Conservation (phyloP, 2,329 filamentous ascomycete species). For the Alternaria sp. region DNA sequence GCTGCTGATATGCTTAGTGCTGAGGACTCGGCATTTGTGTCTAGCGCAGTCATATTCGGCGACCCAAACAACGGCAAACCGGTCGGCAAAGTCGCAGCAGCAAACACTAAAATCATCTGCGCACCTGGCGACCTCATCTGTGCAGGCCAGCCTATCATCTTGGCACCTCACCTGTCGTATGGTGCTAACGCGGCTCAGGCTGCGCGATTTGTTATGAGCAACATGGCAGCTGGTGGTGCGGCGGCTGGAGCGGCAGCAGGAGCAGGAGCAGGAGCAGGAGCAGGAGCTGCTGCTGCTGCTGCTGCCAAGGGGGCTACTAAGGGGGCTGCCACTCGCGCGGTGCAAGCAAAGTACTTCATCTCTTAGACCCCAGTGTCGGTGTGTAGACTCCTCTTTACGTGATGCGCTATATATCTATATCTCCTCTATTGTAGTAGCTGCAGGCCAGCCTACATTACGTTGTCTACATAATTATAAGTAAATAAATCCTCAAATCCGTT, state of each 20-base stretch:
- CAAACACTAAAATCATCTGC: slow-evolving; percentile 44
- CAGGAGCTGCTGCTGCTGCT: not conserved
- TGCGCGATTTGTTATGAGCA: slow-evolving; percentile 38
- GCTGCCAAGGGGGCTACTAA: not conserved
- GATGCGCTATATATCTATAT: not conserved
- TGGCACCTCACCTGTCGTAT: slow-evolving; percentile 46
- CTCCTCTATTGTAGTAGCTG: not conserved
- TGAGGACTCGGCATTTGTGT: slow-evolving; percentile 29
- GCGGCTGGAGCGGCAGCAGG: not conserved
- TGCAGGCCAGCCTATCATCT: slow-evolving; percentile 34
- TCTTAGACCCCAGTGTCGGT: not conserved
- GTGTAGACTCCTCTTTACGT: not conserved
- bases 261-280: not conserved
- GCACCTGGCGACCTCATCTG: slow-evolving; percentile 46
- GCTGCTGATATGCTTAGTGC: slow-evolving; percentile 45
- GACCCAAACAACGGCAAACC: slow-evolving; percentile 46
- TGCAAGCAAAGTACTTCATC: slow-evolving; percentile 3
- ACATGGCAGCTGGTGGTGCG: slow-evolving; percentile 15
- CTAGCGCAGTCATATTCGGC: slow-evolving; percentile 45
- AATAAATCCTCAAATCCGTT: not conserved
- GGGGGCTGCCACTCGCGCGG: slow-evolving; percentile 1
- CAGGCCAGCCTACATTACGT: slow-evolving; percentile 1
- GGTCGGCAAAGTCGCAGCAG: slow-evolving; percentile 39
- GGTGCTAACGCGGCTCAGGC: slow-evolving; percentile 37
- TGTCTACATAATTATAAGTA: not conserved